Conservation (phyloP, 768 basidiomycete species). For the Trichaptum fuscoviolaceum region DNA sequence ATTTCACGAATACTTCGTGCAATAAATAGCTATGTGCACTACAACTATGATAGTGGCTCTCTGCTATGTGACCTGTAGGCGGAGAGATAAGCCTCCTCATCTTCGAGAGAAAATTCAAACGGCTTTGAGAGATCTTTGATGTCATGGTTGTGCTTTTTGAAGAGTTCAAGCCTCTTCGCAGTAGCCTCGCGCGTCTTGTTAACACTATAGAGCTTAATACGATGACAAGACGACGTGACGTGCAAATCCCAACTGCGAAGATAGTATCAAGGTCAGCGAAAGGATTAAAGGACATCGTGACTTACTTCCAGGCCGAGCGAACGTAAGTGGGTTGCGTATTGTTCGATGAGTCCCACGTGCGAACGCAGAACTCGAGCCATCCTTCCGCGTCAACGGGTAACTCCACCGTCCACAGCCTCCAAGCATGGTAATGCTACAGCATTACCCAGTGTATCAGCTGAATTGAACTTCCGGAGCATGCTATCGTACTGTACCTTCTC, state of each 20-base stretch:
- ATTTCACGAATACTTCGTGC: background rate
- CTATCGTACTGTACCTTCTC: slow-evolving; percentile 31
- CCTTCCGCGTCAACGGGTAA: slow-evolving; percentile 50
- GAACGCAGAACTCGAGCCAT: slow-evolving; percentile 51
- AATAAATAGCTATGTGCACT: background rate
- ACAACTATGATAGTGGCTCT: slow-evolving; percentile 27
- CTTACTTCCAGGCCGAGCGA: slow-evolving; percentile 51
- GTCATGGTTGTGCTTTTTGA: slow-evolving; percentile 32
- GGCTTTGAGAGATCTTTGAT: slow-evolving; percentile 40
- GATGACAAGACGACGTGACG: slow-evolving; percentile 48
- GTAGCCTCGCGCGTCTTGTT: slow-evolving; percentile 39
- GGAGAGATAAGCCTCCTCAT: slow-evolving; percentile 26
- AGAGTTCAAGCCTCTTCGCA: slow-evolving; percentile 34
- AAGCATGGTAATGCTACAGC: slow-evolving; percentile 45
- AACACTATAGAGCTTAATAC: slow-evolving; percentile 51
- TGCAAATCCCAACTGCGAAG: slow-evolving; percentile 44
- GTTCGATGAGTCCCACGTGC: slow-evolving; percentile 53
- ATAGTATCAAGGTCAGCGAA: background rate
- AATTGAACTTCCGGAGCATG: no score
- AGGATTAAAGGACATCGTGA: slow-evolving; percentile 1
- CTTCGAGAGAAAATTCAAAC: slow-evolving; percentile 31
- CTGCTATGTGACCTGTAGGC: slow-evolving; percentile 24
- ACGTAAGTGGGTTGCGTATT: slow-evolving; percentile 54
- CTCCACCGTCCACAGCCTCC: slow-evolving; percentile 48
- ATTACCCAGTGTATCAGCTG: background rate